Base-by-base conservation (phyloP, 345 rosid genomes). In the Salix arbutifolia region DNA sequence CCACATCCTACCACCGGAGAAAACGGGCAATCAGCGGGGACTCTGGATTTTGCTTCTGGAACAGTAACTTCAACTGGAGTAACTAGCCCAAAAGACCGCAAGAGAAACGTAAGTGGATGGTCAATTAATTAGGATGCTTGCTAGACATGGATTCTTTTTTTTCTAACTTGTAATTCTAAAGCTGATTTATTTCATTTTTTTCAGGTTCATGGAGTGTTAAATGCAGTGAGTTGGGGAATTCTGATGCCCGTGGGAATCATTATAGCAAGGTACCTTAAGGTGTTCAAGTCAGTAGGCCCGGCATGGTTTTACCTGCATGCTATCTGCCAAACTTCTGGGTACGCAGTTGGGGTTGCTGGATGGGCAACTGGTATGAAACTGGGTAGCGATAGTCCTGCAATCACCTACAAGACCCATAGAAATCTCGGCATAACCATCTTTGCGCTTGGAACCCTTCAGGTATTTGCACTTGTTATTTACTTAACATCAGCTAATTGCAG, bases 221-320 rank as follows among this genome's bases (percentile, higher is more conserved):
- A 95, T 68, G 91, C 92, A 0, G 91, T 95, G 71, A 91, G 99
- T 53, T 93, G 99, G 99, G 99, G 99, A 11, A 69, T 85, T 9
- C 69, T 95, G 67, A 84, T 95, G 92, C 98, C 99, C 0, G 2
- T 86, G 42, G 99, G 99, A 61, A 90, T 87, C 67, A 87, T 95
- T 74, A 78, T 79, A 35, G 99, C 99, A 28, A 87, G 99, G 68
- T 91, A 95, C 85, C 75, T 93, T 75, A 95, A 86, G 82, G 96
- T 93, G 86, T 95, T 90, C 90, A 84, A 89, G 75, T 33, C 76
- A 19, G 89, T 93, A 9, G 88, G 87, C 33, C 97, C 99, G 10
- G 90, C 96, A 0, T 95, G 99, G 99, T 95, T 93, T 79, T 93
- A 91, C 76, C 90, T 95, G 12, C 99, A 95, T 71, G 83, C 81